A percentile compares a stretch with the other conserved stretches of the same genome.
Conservation (phyloP, 1,284 basidiomycete species). For the Irpex sp. region DNA sequence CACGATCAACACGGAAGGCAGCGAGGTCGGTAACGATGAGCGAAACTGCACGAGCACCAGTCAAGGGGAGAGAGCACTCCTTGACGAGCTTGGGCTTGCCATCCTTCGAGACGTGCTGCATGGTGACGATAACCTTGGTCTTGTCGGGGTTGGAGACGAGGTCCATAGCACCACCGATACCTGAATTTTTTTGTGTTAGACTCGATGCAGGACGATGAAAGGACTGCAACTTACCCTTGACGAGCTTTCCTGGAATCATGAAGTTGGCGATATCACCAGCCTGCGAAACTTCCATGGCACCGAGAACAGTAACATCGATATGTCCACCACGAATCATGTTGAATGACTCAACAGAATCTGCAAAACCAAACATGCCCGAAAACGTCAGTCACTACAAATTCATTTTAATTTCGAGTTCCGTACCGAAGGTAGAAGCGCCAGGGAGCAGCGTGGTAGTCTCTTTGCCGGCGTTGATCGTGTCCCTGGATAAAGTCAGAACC, state of each 20-base stretch:
- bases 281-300: constrained; percentile 88
- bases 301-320: constrained; percentile 85
- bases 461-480: constrained; percentile 93
- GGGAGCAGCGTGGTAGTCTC: constrained; percentile 89
- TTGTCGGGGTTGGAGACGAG: constrained; percentile 89
- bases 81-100: constrained; percentile 85
- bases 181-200: constrained; percentile 28
- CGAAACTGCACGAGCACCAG: constrained; percentile 81
- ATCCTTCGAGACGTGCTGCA: constrained; percentile 89
- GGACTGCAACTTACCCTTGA: constrained; percentile 53
- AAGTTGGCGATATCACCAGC: constrained; percentile 93
- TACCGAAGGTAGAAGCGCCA: constrained; percentile 86
- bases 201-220: too few relatives aligned
- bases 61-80: constrained; percentile 81
- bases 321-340: constrained; percentile 95
- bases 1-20: constrained; percentile 85
- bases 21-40: constrained; percentile 91
- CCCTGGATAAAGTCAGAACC: constrained; percentile 37
- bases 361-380: neutral
- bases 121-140: constrained; percentile 83
- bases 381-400: neutral
- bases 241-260: constrained; percentile 93
- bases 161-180: constrained; percentile 96
- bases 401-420: constrained; percentile 3
- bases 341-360: constrained; percentile 85